Evolutionary conservation across 345 rosid species (phyloP).

Genomic region (Hibiscus syriacus): DNA sequence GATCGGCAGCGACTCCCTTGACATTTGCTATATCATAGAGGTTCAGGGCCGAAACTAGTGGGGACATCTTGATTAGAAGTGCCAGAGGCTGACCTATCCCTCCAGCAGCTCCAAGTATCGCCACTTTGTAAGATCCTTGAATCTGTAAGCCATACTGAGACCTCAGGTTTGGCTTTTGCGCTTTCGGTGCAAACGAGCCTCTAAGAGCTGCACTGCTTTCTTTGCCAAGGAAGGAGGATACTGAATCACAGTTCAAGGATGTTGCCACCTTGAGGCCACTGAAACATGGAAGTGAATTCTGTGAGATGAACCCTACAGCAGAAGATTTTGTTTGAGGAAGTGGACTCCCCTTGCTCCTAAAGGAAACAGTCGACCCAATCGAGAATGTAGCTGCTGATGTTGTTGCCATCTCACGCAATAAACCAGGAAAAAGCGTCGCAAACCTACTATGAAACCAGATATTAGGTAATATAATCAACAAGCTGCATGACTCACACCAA

Average conservation of each 20-base stretch:
- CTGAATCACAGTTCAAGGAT: constrained; percentile 37
- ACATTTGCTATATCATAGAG: constrained; percentile 93
- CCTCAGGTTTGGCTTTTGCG: constrained; percentile 26
- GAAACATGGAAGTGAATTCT: constrained; percentile 36
- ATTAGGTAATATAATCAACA: not conserved
- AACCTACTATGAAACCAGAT: not conserved
- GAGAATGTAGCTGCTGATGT: constrained; percentile 57
- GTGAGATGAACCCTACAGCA: constrained; percentile 29
- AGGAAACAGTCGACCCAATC: constrained; percentile 44
- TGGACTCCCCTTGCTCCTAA: constrained; percentile 34
- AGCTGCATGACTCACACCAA: not conserved
- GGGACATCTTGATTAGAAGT: constrained; percentile 90
- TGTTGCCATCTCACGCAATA: constrained; percentile 50
- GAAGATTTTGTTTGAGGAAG: constrained; percentile 34
- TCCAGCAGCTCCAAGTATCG: constrained; percentile 91
- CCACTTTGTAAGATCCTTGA: constrained; percentile 78
- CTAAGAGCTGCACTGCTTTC: constrained; percentile 42
- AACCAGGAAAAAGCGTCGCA: constrained; percentile 3
- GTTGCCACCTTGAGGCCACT: constrained; percentile 53
- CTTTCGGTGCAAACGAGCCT: constrained; percentile 32
- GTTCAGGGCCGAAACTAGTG: constrained; percentile 65
- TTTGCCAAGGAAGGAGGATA: constrained; percentile 50
- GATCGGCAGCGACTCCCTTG: constrained; percentile 91
- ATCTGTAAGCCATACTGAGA: constrained; percentile 38
- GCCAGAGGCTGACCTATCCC: constrained; percentile 92